Percentiles rank a stretch among this genome's conserved stretches.
Conservation (phyloP, 257 asterid genomes). For the Scutellaria minor region DNA sequence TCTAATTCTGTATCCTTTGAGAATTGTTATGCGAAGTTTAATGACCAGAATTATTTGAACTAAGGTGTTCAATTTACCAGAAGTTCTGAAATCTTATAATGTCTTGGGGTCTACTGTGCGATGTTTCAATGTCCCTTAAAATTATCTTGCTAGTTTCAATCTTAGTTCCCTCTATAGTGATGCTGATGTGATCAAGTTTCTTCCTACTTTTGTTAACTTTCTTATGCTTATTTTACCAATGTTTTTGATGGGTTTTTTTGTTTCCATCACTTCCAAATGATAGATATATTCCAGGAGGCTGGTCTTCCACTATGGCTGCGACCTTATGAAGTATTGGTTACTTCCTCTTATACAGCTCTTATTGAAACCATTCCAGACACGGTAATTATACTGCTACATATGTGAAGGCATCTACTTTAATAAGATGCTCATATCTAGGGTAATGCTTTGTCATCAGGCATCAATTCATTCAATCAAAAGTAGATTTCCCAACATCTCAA, state of each 20-base stretch:
- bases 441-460: conserved; percentile 58
- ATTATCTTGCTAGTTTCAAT: conserved; percentile 25
- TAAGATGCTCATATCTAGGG: conserved; percentile 18
- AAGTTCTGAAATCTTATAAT: conserved; percentile 1
- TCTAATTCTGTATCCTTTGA: neutral
- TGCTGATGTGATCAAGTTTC: conserved; percentile 18
- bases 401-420: conserved; percentile 12
- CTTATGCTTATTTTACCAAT: conserved; percentile 18
- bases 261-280: conserved; percentile 43
- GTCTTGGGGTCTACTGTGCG: neutral
- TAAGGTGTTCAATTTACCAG: conserved; percentile 9
- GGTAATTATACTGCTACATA: conserved; percentile 50
- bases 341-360: conserved; percentile 96
- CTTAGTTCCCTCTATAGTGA: neutral
- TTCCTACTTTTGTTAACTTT: conserved; percentile 14
- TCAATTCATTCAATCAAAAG: conserved; percentile 95
- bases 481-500: conserved; percentile 81
- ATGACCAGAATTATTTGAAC: neutral
- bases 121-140: neutral
- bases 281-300: conserved; percentile 99
- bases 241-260: conserved; percentile 32
- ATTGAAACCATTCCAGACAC: conserved; percentile 99
- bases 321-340: conserved; percentile 94
- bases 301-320: conserved; percentile 99
- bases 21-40: conserved; percentile 21